Evolutionary conservation across 2,329 filamentous ascomycete genomes (phyloP).

Genomic region (Metarhizium rileyi): DNA sequence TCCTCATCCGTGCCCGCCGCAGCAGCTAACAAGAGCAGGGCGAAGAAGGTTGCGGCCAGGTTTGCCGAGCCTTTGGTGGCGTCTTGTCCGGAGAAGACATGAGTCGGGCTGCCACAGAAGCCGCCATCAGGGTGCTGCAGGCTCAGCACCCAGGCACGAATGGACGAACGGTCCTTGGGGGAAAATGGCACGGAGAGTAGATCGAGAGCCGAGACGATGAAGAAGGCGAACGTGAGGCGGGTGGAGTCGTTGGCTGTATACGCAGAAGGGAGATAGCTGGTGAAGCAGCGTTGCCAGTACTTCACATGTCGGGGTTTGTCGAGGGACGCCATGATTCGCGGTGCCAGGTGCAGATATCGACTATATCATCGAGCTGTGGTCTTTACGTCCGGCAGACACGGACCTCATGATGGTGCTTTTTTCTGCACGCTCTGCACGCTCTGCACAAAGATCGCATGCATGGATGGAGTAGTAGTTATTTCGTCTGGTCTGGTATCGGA

Average conservation of each 20-base stretch:
- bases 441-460: neutral
- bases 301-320: conserved; percentile 64
- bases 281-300: conserved; percentile 88
- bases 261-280: conserved; percentile 65
- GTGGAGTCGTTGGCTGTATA: conserved; percentile 88
- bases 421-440: neutral
- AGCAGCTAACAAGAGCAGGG: conserved; percentile 60
- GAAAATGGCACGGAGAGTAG: conserved; percentile 58
- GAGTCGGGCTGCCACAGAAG: conserved; percentile 75
- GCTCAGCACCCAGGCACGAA: conserved; percentile 70
- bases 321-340: conserved; percentile 22
- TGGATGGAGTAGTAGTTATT: neutral
- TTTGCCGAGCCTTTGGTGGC: conserved; percentile 50
- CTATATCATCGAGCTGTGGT: no score
- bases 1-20: conserved; percentile 30
- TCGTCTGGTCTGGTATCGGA: no score
- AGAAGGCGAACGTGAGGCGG: conserved; percentile 81
- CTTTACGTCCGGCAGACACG: neutral
- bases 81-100: conserved; percentile 34
- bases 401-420: neutral
- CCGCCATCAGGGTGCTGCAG: conserved; percentile 82
- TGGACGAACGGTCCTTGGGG: conserved; percentile 29
- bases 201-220: conserved; percentile 79
- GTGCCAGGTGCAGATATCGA: neutral
- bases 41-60: conserved; percentile 82